phyloP scores from a whole-genome alignment of 83 land plant species.

The Diphasiastrum complanatum region DNA sequence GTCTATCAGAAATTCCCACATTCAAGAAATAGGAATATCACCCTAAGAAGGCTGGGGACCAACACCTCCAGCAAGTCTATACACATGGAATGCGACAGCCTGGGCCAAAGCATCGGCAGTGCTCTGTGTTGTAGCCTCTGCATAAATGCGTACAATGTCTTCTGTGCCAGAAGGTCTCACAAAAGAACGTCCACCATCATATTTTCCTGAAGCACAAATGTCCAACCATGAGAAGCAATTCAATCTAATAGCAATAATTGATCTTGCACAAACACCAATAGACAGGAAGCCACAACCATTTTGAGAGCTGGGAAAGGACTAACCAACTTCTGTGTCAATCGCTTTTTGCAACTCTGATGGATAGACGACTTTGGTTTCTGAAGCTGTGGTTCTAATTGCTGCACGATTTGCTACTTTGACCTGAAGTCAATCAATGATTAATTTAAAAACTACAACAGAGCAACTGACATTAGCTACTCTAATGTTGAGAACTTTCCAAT shows the following conservation, averaged over 20 bases:
- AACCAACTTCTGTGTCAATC: slow-evolving; percentile 78
- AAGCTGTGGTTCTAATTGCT: slow-evolving; percentile 58
- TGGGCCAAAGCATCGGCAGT: slow-evolving; percentile 65
- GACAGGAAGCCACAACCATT: background rate
- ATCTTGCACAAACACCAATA: background rate
- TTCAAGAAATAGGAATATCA: too few relatives aligned
- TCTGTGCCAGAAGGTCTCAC: slow-evolving; percentile 95
- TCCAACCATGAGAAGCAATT: too few relatives aligned
- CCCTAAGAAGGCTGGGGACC: slow-evolving; percentile 25
- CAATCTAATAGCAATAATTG: too few relatives aligned
- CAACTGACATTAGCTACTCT: too few relatives aligned
- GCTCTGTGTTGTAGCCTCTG: slow-evolving; percentile 79
- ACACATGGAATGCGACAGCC: slow-evolving; percentile 55
- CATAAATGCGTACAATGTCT: slow-evolving; percentile 86
- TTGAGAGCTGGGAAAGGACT: too few relatives aligned
- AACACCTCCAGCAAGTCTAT: slow-evolving; percentile 45
- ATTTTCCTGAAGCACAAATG: slow-evolving; percentile 45
- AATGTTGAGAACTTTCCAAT: too few relatives aligned
- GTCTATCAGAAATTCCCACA: too few relatives aligned
- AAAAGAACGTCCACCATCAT: slow-evolving; percentile 64
- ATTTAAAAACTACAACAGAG: too few relatives aligned
- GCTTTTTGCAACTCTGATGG: slow-evolving; percentile 73
- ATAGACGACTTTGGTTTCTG: slow-evolving; percentile 64
- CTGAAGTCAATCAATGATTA: slow-evolving; percentile 30
- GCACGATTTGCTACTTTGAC: slow-evolving; percentile 74